These are phyloP conservation scores for Penicillium sp. DNA, from an alignment of 2,329 filamentous ascomycete genomes.

Conservation along the genomic window DNA sequence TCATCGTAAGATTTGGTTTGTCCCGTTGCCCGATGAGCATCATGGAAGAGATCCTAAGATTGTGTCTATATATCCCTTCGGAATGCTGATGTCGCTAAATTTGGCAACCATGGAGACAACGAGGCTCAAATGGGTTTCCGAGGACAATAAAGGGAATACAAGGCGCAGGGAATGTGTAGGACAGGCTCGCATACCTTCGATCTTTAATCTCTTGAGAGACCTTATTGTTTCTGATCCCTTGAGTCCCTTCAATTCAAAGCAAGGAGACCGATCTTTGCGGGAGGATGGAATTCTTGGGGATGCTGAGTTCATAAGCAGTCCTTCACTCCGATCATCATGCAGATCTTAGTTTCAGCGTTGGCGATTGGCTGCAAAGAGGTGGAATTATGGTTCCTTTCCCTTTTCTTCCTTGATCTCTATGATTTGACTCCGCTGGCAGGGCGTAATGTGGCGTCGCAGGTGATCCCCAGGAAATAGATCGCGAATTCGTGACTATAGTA, in stretches of 20 bases:
- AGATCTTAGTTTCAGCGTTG: constrained; percentile 17
- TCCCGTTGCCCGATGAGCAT: neutral
- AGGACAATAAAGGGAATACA: neutral
- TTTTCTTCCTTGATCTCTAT: constrained; percentile 4
- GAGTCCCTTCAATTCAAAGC: constrained; percentile 20
- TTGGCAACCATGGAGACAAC: neutral
- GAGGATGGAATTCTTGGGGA: constrained; percentile 19
- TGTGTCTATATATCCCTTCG: neutral
- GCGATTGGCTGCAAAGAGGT: constrained; percentile 16
- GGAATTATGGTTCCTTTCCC: constrained; percentile 12
- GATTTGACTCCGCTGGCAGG: neutral
- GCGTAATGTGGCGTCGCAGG: constrained; percentile 16
- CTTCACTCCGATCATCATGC: constrained; percentile 25
- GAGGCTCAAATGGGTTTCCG: neutral
- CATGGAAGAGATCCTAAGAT: neutral
- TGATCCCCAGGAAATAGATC: neutral
- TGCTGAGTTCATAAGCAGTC: constrained; percentile 27
- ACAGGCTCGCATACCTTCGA: constrained; percentile 7
- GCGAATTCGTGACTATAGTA: neutral
- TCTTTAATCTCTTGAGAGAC: constrained; percentile 8
- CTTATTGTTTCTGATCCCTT: constrained; percentile 16
- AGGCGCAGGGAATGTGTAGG: constrained; percentile 5
- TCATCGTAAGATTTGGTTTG: constrained; percentile 21
- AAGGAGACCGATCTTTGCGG: constrained; percentile 14
- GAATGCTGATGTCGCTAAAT: neutral